Base-by-base conservation (phyloP, 108 stramenopile species). In the Poteriospumella lacustris region DNA sequence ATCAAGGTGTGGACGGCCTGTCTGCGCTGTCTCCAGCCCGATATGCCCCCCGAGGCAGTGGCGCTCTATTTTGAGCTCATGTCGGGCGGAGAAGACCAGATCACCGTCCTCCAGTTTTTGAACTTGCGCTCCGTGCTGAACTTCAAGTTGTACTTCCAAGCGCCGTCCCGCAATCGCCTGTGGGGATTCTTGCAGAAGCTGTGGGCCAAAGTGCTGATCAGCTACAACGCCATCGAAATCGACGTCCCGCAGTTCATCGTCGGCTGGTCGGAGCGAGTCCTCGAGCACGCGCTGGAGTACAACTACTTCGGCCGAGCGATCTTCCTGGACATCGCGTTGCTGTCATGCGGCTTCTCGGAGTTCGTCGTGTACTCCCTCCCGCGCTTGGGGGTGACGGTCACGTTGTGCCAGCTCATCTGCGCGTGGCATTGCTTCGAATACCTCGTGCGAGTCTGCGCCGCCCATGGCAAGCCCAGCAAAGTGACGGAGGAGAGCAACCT, bases 1-100 rank as follows among this genome's bases (percentile, higher is more conserved):
- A 9, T 5, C 41, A 44, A 42, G 5, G 36, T 42, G 42, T 73
- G 38, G 12, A 15, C 5, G 33, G 70, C 38, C 26, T 56, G 43
- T 73, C 5, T 73, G 41, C 41, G 5, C 12, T 5, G 3, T 26
- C 42, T 73, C 9, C 15, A 73, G 29, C 70, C 70, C 15, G 24
- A 56, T 5, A 42, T 73, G 42, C 3, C n/a, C 9, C 9, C 5
- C 9, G 70, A 73, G 42, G 70, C 12, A 34, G 24, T 42, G 3
- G 70, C 70, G 9, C 31, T 73, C 9, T 73, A 73, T 73, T 73
- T 29, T 56, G 70, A 73, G 31, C 36, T 73, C 26, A 34, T 73
- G 31, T 5, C 70, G 33, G 41, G 29, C 5, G 70, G 70, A 44
- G 5, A 34, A 3, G 3, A 56, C 41, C 31, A 33, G 3, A 42